These are phyloP conservation scores for Podospora bellae-mahoneyi DNA, from an alignment of 495 filamentous ascomycete genomes.

Conservation along the genomic window DNA sequence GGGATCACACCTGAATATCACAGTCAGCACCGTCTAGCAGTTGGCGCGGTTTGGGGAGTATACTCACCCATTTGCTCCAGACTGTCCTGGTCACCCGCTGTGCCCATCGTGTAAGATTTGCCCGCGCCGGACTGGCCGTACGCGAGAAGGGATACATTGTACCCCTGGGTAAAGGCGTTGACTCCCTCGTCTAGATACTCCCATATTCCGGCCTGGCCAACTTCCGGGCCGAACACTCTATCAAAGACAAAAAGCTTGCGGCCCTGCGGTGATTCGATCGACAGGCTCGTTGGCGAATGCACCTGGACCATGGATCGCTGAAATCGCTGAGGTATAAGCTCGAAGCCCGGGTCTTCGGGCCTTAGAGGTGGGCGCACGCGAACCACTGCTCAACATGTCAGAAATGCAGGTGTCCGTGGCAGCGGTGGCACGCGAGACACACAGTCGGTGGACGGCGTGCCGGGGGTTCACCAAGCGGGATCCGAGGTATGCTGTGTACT, in stretches of 20 bases:
- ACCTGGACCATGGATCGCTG: constrained; percentile 90
- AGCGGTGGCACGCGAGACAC: constrained; percentile 19
- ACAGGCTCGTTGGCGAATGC: constrained; percentile 74
- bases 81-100: constrained; percentile 82
- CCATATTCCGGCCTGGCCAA: constrained; percentile 88
- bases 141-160: constrained; percentile 97
- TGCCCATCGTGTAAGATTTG: constrained; percentile 99
- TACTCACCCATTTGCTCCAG: constrained; percentile 74
- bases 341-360: constrained; percentile 83
- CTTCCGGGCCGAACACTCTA: constrained; percentile 81
- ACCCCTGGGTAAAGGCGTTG: constrained; percentile 86
- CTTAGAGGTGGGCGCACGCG: constrained; percentile 88
- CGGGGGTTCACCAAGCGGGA: constrained; percentile 8
- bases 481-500: constrained; percentile 42
- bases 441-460: constrained; percentile 26
- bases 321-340: constrained; percentile 92
- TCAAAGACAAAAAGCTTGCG: constrained; percentile 96
- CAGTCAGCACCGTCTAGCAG: constrained; percentile 15
- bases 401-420: constrained; percentile 22
- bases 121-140: constrained; percentile 99
- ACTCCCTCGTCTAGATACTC: constrained; percentile 91
- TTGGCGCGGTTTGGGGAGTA: constrained; percentile 10
- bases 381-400: constrained; percentile 60
- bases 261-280: constrained; percentile 86
- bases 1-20: constrained; percentile 77